Percentiles rank a stretch among this genome's conserved stretches.
These are phyloP conservation scores for Akanthomyces dipterigenus DNA, from an alignment of 2,329 filamentous ascomycete species.

Conservation along the genomic window DNA sequence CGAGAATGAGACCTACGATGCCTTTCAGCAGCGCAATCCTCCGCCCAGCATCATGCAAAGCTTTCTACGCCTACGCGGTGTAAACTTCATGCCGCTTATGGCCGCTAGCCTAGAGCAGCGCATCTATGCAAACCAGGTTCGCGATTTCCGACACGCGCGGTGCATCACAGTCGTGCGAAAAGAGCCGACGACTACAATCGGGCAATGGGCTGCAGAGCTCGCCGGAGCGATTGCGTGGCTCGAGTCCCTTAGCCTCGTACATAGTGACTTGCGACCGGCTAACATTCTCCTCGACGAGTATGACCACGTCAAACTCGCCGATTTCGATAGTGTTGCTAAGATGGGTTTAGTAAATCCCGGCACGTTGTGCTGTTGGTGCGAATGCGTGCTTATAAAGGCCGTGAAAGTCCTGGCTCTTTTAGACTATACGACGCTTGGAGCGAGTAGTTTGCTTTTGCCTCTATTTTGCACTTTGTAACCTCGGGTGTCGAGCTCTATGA, in stretches of 20 bases:
- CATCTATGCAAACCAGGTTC: background rate
- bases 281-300: slow-evolving; percentile 12
- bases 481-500: slow-evolving; percentile 11
- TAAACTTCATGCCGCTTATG: background rate
- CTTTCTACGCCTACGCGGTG: background rate
- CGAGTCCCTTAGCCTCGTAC: slow-evolving; percentile 7
- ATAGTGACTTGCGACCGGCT: slow-evolving; percentile 13
- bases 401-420: background rate
- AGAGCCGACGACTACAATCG: background rate
- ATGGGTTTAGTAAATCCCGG: slow-evolving; percentile 4
- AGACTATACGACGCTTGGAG: background rate
- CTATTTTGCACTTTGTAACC: slow-evolving; percentile 7
- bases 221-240: slow-evolving; percentile 7
- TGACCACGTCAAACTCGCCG: slow-evolving; percentile 13
- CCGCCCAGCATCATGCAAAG: background rate
- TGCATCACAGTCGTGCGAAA: background rate
- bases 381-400: background rate
- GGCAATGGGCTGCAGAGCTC: slow-evolving; percentile 11
- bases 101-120: background rate
- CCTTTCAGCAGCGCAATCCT: background rate
- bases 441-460: slow-evolving; percentile 11
- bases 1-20: background rate
- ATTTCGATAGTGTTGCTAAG: slow-evolving; percentile 9
- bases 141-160: background rate
- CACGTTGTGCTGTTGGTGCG: slow-evolving; percentile 7